Evolutionary conservation across 1,139 yeast species (phyloP), one percentile per base, ranked within the genome.

Genomic region (Eremothecium gossypii): DNA sequence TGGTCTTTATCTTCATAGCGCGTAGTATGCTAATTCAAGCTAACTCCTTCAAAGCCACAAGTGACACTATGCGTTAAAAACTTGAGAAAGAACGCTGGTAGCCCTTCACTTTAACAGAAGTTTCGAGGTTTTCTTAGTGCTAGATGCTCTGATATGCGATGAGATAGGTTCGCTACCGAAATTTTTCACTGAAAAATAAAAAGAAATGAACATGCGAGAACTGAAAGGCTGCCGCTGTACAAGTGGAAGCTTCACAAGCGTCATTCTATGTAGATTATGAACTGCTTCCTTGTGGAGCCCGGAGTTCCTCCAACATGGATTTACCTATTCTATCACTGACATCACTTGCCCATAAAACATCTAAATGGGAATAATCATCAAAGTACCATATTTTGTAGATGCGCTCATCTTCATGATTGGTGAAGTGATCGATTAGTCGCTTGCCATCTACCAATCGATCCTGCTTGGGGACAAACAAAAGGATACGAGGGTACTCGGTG

Each of bases 301-400:
- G n/a, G 27, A 34, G 27, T 10, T 11, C 14, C n/a, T 34, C 51
- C 3, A 56, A 43, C 9, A 72, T 52, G 9, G 66, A 68, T 9
- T 49, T 54, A 2, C 76, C 78, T 4, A 83, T 79, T 41, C 64
- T 66, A 3, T 70, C 69, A n/a, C 71, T 66, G 0, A 79, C 94
- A 52, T 84, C 87, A 27, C 67, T 61, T 0, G 96, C 94, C 97
- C 97, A 89, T 23, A 89, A 63, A 17, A 87, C 93, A 58, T 89
- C 97, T 54, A 89, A 70, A 61, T 89, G 97, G 39, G 93, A 91
- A 59, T 87, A 93, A 27, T 69, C 72, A 1, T 70, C 69, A 3
- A 82, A 41, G 57, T 59, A 50, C 57, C 67, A 53, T 63, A 68
- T 64, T 57, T 73, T 74, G 45, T 63, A 67, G 40, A 63, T 57